Base-by-base conservation (phyloP, 2,329 filamentous ascomycete genomes). In the Alternaria sp. region DNA sequence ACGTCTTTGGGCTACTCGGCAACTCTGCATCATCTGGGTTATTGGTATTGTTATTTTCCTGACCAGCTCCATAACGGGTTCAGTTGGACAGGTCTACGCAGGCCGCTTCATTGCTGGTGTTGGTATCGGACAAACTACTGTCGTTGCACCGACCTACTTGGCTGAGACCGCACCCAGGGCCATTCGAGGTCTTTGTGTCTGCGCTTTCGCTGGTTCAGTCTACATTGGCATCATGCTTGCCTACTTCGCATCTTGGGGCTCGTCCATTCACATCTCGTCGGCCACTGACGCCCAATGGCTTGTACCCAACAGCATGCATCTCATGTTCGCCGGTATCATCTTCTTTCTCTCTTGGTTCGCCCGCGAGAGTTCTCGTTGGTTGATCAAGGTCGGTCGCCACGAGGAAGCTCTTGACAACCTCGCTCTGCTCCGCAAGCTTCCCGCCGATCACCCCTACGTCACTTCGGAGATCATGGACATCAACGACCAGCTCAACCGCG, bases 191-290 rank as follows among this genome's bases (percentile, higher is more conserved):
- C 84, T 93, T 23, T 92, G 89, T 71, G 91, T 90, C 2, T 88
- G 87, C 69, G 83, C 88, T 26, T 90, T 90, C 72, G 86, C 87
- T 0, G 88, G 87, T 1, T 83, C 89, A 49, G 90, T 93, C 23
- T 93, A 93, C 71, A 77, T 91, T 52, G 91, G 90, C 24, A 91
- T 93, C 61, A 89, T 93, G 68, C 81, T 93, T 53, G 90, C 89
- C 8, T 94, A 93, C 78, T 93, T 92, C 69, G 86, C 89, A 58
- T 90, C 76, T 4, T 84, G 79, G 77, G 82, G 83, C 13, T 81
- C 80, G n/a, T 79, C 81, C 26, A 73, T 85, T 24, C 80, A 86
- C 68, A 81, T 84, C 63, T 80, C 81, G 17, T 72, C 79, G 41
- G 73, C 75, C 56, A 79, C 80, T n/a, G 70, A 73, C 21, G 66